phyloP scores from a whole-genome alignment of 2,329 filamentous ascomycete genomes.

The Cadophora sp. region DNA sequence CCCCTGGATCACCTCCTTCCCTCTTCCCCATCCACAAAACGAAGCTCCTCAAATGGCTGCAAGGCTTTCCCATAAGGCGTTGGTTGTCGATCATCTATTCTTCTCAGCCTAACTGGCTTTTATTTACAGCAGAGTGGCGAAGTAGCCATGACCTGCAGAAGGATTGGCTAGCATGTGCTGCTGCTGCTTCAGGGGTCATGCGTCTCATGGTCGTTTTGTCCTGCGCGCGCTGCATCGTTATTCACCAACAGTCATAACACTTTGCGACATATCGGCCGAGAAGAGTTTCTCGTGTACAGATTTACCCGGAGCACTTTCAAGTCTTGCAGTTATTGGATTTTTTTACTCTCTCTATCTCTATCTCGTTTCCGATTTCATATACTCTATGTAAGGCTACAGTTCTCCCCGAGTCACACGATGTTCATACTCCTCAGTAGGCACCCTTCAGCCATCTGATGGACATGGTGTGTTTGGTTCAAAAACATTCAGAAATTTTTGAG shows the following conservation, averaged over 20 bases:
- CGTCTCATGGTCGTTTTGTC: conserved; percentile 6
- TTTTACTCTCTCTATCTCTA: background rate
- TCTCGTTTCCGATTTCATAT: background rate
- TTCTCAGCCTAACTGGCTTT: background rate
- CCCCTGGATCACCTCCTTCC: too few species aligned
- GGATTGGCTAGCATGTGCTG: conserved; percentile 5
- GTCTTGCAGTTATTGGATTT: background rate
- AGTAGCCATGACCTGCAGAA: conserved; percentile 13
- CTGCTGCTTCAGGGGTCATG: background rate
- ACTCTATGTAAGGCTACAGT: background rate
- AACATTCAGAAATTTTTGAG: background rate
- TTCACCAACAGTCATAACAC: conserved; percentile 1
- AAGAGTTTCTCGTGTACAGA: background rate
- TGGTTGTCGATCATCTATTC: background rate
- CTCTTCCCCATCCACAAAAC: background rate
- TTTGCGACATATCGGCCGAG: background rate
- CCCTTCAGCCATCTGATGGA: background rate
- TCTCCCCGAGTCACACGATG: background rate
- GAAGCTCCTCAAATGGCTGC: background rate
- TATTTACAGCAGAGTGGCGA: conserved; percentile 10
- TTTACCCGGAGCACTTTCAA: background rate
- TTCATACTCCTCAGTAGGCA: background rate
- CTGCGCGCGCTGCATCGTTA: conserved; percentile 2
- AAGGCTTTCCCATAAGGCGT: background rate
- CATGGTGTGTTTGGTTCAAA: background rate